phyloP scores from a whole-genome alignment of 371 early-diverging fungal species.

The Lichtheimia corymbifera region DNA sequence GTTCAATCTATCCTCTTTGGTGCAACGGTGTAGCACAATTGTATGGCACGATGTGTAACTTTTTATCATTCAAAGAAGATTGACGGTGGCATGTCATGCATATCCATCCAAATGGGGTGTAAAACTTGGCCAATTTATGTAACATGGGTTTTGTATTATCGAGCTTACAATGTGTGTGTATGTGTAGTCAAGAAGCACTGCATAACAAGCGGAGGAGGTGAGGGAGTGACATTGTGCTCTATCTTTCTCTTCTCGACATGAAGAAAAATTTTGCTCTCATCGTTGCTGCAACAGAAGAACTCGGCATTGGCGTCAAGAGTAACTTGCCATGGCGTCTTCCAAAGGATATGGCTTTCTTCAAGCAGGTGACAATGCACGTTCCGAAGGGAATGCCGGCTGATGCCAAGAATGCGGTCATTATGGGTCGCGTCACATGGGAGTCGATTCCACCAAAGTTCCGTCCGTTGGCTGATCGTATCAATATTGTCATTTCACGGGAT shows the following conservation, averaged over 20 bases:
- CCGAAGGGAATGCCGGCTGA: constrained; percentile 15
- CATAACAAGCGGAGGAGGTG: too few species aligned
- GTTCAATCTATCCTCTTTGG: too few species aligned
- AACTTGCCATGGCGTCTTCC: constrained; percentile 85
- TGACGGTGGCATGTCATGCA: too few species aligned
- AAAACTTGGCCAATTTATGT: too few species aligned
- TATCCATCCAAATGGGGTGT: too few species aligned
- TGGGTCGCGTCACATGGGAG: constrained; percentile 91
- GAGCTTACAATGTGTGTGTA: too few species aligned
- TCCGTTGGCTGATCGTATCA: constrained; percentile 76
- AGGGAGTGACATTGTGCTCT: too few species aligned
- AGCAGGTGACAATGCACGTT: constrained; percentile 61
- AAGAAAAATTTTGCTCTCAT: constrained; percentile 59
- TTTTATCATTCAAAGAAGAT: too few species aligned
- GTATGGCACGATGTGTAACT: too few species aligned
- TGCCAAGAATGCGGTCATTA: constrained; percentile 75
- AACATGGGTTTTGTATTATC: too few species aligned
- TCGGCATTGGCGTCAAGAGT: constrained; percentile 78
- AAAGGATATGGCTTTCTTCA: constrained; percentile 86
- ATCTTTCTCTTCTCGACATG: not conserved
- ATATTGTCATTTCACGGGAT: constrained; percentile 81
- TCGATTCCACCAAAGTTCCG: constrained; percentile 77
- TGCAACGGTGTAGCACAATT: too few species aligned
- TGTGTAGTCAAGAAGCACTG: too few species aligned
- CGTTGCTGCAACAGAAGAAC: constrained; percentile 73